A percentile compares a stretch with the other conserved stretches of the same genome.
phyloP scores from a whole-genome alignment of 2,329 filamentous ascomycete species.

The Pestalotiopsis sp. region DNA sequence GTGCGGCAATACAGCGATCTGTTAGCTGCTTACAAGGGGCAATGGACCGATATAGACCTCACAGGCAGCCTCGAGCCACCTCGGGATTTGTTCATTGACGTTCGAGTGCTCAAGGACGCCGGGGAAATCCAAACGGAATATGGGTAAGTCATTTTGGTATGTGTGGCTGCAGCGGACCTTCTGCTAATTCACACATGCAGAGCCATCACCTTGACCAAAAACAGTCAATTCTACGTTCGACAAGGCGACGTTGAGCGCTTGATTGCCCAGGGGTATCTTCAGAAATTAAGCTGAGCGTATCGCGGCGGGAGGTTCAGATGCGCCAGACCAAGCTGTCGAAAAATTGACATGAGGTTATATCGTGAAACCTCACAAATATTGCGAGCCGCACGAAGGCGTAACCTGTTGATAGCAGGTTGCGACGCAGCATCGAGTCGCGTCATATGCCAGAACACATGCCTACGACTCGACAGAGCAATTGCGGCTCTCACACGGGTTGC shows the following conservation, averaged over 20 bases:
- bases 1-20: constrained; percentile 90
- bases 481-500: too few relatives aligned
- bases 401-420: too few relatives aligned
- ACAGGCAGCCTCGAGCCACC: constrained; percentile 93
- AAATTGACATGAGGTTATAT: too few relatives aligned
- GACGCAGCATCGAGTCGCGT: too few relatives aligned
- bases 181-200: constrained; percentile 46
- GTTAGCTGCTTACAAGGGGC: constrained; percentile 93
- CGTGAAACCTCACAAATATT: too few relatives aligned
- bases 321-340: background rate
- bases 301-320: background rate
- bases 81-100: constrained; percentile 95
- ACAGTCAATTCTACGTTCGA: constrained; percentile 96
- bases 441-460: too few relatives aligned
- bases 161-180: background rate
- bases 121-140: constrained; percentile 99
- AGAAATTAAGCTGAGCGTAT: constrained; percentile 73
- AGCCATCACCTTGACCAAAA: constrained; percentile 94
- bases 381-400: too few relatives aligned
- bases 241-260: constrained; percentile 94
- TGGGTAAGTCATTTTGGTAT: constrained; percentile 61
- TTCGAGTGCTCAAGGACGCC: constrained; percentile 92
- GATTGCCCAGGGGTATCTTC: constrained; percentile 92
- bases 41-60: constrained; percentile 97
- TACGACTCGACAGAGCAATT: too few relatives aligned